phyloP scores from a whole-genome alignment of 805 yeast species.

The Saccharomycopsis fermentans region DNA sequence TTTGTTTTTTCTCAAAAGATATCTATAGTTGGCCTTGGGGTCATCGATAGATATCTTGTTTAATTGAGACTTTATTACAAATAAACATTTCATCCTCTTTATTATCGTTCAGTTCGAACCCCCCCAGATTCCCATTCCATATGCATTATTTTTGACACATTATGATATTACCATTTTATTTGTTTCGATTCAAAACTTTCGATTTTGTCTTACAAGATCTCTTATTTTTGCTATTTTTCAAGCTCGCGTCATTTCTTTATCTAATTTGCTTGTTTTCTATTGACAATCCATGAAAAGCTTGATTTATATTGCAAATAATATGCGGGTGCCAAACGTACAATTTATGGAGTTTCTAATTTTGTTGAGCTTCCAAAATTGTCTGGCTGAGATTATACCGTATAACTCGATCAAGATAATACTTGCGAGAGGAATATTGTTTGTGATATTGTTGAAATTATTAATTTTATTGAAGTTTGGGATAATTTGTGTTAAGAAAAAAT shows the following conservation, averaged over 20 bases:
- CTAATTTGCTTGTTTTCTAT: not conserved
- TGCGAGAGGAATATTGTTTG: conserved; percentile 56
- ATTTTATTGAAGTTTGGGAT: not conserved
- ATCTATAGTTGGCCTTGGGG: not conserved
- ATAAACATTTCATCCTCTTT: not conserved
- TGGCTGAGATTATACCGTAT: conserved; percentile 69
- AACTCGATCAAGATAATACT: conserved; percentile 76
- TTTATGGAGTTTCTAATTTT: not conserved
- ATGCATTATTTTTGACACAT: not conserved
- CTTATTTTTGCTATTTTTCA: too few relatives aligned
- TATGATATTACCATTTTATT: too few relatives aligned
- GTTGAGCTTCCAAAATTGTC: conserved; percentile 1
- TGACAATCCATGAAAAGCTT: not conserved
- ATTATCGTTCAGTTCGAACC: too few relatives aligned
- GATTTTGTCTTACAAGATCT: too few relatives aligned
- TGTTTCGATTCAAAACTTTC: too few relatives aligned
- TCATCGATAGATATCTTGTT: not conserved
- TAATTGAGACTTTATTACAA: conserved; percentile 1
- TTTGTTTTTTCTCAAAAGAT: not conserved
- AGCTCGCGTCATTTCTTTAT: too few relatives aligned
- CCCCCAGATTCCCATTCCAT: too few relatives aligned
- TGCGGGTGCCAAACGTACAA: conserved; percentile 36
- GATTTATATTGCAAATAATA: conserved; percentile 17
- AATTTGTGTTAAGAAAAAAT: not conserved
- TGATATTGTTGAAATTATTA: not conserved